These are phyloP conservation scores for Mucor velutinosus DNA, from an alignment of 371 early-diverging fungal genomes.

Conservation along the genomic window DNA sequence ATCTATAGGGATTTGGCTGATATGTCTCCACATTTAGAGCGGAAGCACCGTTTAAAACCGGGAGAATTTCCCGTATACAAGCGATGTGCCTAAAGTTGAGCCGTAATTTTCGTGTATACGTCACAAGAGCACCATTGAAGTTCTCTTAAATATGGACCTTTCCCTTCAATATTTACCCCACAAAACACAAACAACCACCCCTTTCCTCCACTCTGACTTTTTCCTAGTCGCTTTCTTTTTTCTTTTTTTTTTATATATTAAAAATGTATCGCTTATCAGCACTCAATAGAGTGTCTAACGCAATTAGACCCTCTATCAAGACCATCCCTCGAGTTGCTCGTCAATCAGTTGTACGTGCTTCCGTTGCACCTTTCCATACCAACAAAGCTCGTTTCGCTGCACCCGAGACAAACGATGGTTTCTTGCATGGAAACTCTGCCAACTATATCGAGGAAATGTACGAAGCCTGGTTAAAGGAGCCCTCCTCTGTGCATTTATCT, in stretches of 20 bases:
- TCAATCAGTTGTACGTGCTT: constrained; percentile 22
- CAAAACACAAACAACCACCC: constrained; percentile 6
- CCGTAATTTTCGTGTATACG: constrained; percentile 13
- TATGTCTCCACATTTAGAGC: not conserved
- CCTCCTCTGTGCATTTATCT: constrained; percentile 90
- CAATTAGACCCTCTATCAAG: constrained; percentile 20
- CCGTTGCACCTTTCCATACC: constrained; percentile 35
- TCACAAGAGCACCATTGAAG: constrained; percentile 14
- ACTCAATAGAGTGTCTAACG: constrained; percentile 28
- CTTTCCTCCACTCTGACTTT: not conserved
- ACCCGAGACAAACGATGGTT: constrained; percentile 32
- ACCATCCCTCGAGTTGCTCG: constrained; percentile 14
- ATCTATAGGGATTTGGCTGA: not conserved
- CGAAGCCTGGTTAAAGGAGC: constrained; percentile 89
- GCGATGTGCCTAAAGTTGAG: constrained; percentile 6
- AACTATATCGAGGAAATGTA: constrained; percentile 97
- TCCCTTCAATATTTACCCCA: constrained; percentile 13
- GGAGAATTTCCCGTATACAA: constrained; percentile 14
- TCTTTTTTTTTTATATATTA: constrained; percentile 9
- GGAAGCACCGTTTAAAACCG: constrained; percentile 19
- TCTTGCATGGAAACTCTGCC: constrained; percentile 75
- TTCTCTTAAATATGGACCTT: not conserved
- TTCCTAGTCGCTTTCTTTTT: constrained; percentile 2
- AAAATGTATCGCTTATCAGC: constrained; percentile 41
- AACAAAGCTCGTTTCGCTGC: constrained; percentile 30